These are phyloP conservation scores for Citrus trifoliata DNA, from an alignment of 345 rosid genomes.

Conservation along the genomic window DNA sequence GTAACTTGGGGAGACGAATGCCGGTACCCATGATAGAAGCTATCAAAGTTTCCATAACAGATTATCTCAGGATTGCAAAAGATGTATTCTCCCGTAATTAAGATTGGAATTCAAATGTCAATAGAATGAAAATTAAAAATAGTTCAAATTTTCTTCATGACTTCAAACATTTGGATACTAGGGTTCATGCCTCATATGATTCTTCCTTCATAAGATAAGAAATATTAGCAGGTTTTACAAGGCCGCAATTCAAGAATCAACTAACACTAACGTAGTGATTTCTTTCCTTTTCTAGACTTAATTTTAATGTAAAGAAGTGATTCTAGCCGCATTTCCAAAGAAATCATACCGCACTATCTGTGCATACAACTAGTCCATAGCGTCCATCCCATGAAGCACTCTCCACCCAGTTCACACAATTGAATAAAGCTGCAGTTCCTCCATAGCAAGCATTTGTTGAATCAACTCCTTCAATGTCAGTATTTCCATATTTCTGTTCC, in stretches of 20 bases:
- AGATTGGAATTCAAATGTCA: neutral
- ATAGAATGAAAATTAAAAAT: neutral
- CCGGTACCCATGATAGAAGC: neutral
- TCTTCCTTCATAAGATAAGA: neutral
- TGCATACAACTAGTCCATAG: conserved; percentile 89
- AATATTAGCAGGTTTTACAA: neutral
- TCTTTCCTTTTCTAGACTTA: neutral
- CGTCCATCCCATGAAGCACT: conserved; percentile 94
- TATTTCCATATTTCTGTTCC: conserved; percentile 74
- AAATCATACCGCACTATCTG: conserved; percentile 88
- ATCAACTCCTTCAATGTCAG: conserved; percentile 97
- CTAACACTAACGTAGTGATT: neutral
- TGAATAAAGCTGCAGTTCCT: conserved; percentile 50
- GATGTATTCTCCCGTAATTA: neutral
- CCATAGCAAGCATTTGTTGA: conserved; percentile 97
- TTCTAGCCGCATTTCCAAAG: neutral
- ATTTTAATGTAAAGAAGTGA: neutral
- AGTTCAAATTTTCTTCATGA: neutral
- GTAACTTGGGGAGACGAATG: too few species aligned
- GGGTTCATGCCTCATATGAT: neutral
- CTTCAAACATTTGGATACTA: neutral
- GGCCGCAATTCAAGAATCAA: neutral
- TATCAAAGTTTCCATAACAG: neutral
- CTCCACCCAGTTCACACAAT: conserved; percentile 98
- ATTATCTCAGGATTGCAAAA: neutral